Conservation (phyloP, 805 yeast genomes). For the Schwanniomyces occidentalis region DNA sequence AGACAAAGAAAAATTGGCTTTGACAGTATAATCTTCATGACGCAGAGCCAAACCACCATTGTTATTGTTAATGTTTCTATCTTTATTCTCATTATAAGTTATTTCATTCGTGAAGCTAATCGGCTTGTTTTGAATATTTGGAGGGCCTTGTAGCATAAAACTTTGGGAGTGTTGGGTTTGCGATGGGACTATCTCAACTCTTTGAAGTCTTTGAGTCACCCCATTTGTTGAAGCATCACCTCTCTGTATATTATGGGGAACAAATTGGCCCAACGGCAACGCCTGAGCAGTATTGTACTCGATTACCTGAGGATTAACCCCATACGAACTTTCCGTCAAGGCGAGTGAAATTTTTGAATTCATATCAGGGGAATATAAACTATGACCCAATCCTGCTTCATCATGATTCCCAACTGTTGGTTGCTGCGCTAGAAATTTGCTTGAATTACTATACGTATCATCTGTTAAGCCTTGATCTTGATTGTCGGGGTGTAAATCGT, state of each 20-base stretch:
- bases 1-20: conserved; percentile 7
- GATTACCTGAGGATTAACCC: conserved; percentile 12
- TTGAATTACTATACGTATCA: too few species aligned
- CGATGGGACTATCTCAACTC: conserved; percentile 8
- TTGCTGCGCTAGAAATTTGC: too few species aligned
- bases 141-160: conserved; percentile 13
- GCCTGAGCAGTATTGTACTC: conserved; percentile 13
- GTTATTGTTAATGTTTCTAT: too few species aligned
- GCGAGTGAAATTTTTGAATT: conserved; percentile 12
- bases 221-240: neutral
- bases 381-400: too few species aligned
- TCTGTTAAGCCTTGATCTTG: too few species aligned
- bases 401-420: too few species aligned
- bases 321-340: conserved; percentile 15
- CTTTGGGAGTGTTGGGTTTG: conserved; percentile 5
- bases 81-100: conserved; percentile 1
- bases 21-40: conserved; percentile 2
- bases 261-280: conserved; percentile 7
- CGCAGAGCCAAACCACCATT: too few species aligned
- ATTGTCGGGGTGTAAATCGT: too few species aligned
- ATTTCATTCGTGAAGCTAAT: neutral
- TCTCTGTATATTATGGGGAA: conserved; percentile 3
- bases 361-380: neutral
- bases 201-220: neutral
- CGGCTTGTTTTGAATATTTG: conserved; percentile 1